A percentile compares a stretch with the other conserved stretches of the same genome.
Evolutionary conservation across 371 early-diverging fungal genomes (phyloP).

Genomic region (Mucor velutinosus): DNA sequence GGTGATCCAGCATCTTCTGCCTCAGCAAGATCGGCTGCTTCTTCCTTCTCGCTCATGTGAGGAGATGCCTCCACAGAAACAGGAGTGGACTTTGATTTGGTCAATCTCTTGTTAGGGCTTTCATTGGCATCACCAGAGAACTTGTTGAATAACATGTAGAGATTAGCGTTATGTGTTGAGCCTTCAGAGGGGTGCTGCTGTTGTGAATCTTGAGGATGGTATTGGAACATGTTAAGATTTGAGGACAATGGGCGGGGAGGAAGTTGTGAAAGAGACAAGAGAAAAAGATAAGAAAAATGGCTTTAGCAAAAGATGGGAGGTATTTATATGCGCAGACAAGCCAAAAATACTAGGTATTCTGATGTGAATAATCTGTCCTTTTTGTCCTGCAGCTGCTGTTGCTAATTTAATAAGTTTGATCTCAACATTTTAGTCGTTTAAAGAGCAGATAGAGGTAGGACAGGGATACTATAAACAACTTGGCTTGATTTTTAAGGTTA

Average conservation of each 20-base stretch:
- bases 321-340: neutral
- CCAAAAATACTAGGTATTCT: neutral
- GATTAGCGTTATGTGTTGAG: neutral
- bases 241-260: neutral
- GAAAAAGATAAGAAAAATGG: neutral
- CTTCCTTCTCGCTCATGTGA: slow-evolving; percentile 1
- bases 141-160: neutral
- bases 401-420: slow-evolving; percentile 1
- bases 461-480: slow-evolving; percentile 6
- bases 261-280: neutral
- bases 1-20: neutral
- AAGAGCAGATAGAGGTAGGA: slow-evolving; percentile 1
- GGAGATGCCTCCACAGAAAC: slow-evolving; percentile 1
- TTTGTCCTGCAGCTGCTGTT: neutral
- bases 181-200: neutral
- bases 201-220: neutral
- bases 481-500: neutral
- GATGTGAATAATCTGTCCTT: neutral
- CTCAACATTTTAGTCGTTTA: neutral
- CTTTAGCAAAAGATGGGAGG: neutral
- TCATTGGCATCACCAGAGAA: neutral
- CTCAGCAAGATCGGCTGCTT: neutral
- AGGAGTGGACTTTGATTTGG: neutral
- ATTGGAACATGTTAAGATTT: neutral
- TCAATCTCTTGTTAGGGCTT: neutral